These are phyloP conservation scores for Plantago ovata DNA, from an alignment of 257 asterid genomes.

Conservation along the genomic window DNA sequence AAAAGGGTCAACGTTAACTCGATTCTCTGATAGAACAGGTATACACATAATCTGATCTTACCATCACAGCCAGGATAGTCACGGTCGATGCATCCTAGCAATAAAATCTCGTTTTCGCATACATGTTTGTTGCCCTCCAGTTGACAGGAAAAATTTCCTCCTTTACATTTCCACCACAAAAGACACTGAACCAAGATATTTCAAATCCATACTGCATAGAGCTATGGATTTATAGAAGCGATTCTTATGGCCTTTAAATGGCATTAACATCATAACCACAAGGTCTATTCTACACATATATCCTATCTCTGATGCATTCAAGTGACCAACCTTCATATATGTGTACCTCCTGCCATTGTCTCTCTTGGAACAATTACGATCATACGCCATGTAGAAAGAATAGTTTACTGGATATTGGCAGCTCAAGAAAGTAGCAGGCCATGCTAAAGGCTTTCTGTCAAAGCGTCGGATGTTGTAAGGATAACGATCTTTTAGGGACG, in stretches of 20 bases:
- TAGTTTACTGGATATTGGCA: constrained; percentile 17
- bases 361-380: neutral
- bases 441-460: neutral
- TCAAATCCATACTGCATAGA: constrained; percentile 29
- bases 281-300: constrained; percentile 17
- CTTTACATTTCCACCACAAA: neutral
- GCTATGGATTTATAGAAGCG: constrained; percentile 24
- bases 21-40: too few relatives aligned
- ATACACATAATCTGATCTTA: too few relatives aligned
- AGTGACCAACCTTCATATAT: constrained; percentile 18
- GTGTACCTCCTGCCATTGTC: neutral
- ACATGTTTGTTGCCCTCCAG: neutral
- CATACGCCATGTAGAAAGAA: constrained; percentile 4
- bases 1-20: too few relatives aligned
- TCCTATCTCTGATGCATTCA: neutral
- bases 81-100: too few relatives aligned
- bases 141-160: neutral
- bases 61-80: too few relatives aligned
- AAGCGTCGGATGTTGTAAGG: too few relatives aligned
- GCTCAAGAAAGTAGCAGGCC: constrained; percentile 17
- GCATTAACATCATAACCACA: constrained; percentile 10
- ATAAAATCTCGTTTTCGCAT: too few relatives aligned
- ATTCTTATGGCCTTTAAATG: neutral
- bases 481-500: too few relatives aligned
- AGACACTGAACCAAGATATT: constrained; percentile 15